phyloP scores from a whole-genome alignment of 164 flowering plant species.

The Umbellularia californica region DNA sequence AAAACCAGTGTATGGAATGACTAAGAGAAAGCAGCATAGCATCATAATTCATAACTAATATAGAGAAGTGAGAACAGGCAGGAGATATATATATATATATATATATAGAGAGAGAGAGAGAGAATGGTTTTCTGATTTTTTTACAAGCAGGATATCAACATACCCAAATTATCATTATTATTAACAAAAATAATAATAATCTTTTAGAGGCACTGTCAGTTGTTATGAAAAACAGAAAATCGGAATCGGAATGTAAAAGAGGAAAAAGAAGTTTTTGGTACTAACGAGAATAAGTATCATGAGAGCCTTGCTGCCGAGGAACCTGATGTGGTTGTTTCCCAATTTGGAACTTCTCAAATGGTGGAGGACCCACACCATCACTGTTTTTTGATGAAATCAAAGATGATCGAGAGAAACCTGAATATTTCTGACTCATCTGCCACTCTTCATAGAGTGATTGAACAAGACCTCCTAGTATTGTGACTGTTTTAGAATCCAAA shows the following conservation, averaged over 20 bases:
- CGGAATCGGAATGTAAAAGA: neutral
- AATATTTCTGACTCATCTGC: conserved; percentile 77
- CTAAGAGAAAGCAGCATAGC: neutral
- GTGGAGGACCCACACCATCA: conserved; percentile 69
- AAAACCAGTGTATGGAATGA: neutral
- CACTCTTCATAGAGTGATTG: conserved; percentile 85
- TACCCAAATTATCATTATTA: too few species aligned
- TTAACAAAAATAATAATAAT: too few species aligned
- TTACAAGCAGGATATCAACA: too few species aligned
- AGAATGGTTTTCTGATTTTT: too few species aligned
- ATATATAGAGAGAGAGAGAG: too few species aligned
- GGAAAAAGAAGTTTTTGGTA: neutral
- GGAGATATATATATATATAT: too few species aligned
- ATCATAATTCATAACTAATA: neutral
- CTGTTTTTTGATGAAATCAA: conserved; percentile 32
- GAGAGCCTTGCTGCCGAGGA: conserved; percentile 24
- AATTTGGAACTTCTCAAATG: conserved; percentile 76
- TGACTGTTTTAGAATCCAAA: conserved; percentile 49
- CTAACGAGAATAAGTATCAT: conserved; percentile 20
- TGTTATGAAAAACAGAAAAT: neutral
- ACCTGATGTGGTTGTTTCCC: conserved; percentile 24
- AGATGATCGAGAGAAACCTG: conserved; percentile 62
- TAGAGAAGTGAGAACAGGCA: neutral
- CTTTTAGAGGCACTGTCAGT: too few species aligned
- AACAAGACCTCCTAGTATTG: conserved; percentile 77